A percentile compares a stretch with the other conserved stretches of the same genome.
Evolutionary conservation across 495 filamentous ascomycete species (phyloP).

Genomic region (Friedmanniomyces endolithicus): DNA sequence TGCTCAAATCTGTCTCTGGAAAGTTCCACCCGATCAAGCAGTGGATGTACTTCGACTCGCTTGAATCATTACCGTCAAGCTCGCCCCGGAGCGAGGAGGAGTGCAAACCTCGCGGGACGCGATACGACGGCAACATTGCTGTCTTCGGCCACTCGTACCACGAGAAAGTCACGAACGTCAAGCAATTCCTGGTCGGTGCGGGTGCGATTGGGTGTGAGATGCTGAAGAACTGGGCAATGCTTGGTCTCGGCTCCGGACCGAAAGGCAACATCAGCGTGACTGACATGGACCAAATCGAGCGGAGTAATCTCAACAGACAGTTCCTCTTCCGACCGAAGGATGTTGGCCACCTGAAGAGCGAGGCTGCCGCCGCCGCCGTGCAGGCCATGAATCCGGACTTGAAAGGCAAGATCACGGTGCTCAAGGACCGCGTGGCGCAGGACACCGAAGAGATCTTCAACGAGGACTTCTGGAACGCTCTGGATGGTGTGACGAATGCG

Average conservation of each 20-base stretch:
- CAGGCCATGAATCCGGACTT: constrained; percentile 92
- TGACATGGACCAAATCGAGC: constrained; percentile 97
- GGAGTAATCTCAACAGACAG: constrained; percentile 96
- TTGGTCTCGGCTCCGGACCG: constrained; percentile 80
- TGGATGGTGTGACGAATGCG: constrained; percentile 92
- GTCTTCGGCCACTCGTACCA: constrained; percentile 92
- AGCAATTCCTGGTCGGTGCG: constrained; percentile 87
- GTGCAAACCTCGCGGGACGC: constrained; percentile 67
- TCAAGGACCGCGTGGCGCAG: constrained; percentile 78
- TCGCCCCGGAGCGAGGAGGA: constrained; percentile 65
- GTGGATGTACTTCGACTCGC: constrained; percentile 92
- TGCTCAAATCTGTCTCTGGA: constrained; percentile 91
- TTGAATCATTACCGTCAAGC: constrained; percentile 78
- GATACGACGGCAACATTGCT: constrained; percentile 95
- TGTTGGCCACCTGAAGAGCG: constrained; percentile 94
- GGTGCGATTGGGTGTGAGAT: constrained; percentile 99
- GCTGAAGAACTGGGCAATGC: constrained; percentile 99
- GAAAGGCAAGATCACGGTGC: constrained; percentile 63
- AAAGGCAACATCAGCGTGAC: constrained; percentile 83
- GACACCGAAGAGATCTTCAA: constrained; percentile 95
- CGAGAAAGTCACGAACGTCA: constrained; percentile 78
- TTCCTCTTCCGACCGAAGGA: constrained; percentile 92
- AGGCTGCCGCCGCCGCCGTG: constrained; percentile 79
- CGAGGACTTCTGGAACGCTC: constrained; percentile 80
- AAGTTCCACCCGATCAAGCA: constrained; percentile 92